phyloP scores from a whole-genome alignment of 1,284 basidiomycete genomes.

The Ganoderma lucidum region DNA sequence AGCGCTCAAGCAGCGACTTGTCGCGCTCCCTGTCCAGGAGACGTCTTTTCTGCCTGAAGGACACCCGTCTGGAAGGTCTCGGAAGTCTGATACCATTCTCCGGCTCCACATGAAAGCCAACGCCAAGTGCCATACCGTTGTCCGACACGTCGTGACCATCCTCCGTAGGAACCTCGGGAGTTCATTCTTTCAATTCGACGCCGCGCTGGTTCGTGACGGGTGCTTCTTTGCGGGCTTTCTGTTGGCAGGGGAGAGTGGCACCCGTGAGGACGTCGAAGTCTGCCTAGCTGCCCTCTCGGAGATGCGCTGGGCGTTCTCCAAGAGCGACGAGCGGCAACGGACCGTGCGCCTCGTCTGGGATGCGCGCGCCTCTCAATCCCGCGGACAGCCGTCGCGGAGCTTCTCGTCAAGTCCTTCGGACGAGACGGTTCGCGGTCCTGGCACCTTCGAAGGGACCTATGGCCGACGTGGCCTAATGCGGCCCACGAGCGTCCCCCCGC shows the following conservation, averaged over 20 bases:
- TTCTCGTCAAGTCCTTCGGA: constrained; percentile 36
- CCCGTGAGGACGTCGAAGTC: constrained; percentile 73
- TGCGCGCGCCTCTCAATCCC: constrained; percentile 34
- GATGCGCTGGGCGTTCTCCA: constrained; percentile 84
- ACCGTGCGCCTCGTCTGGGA: constrained; percentile 68
- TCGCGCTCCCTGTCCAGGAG: constrained; percentile 37
- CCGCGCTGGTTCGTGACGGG: constrained; percentile 81
- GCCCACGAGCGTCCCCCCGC: constrained; percentile 43
- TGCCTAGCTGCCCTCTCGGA: constrained; percentile 78
- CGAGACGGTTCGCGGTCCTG: constrained; percentile 30
- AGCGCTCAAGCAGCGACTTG: constrained; percentile 62
- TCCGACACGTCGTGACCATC: constrained; percentile 63
- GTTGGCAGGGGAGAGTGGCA: constrained; percentile 62
- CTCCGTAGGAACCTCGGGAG: constrained; percentile 64
- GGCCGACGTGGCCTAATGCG: constrained; percentile 38
- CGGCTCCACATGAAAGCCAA: constrained; percentile 62
- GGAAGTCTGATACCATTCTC: constrained; percentile 44
- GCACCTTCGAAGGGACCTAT: constrained; percentile 34
- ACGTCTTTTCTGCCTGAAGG: constrained; percentile 34
- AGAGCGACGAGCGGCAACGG: constrained; percentile 73
- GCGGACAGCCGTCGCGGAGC: constrained; percentile 29
- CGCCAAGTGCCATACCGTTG: constrained; percentile 58
- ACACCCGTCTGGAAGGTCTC: constrained; percentile 34
- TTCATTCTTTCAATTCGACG: constrained; percentile 82
- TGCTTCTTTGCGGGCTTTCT: constrained; percentile 82